Evolutionary conservation across 108 stramenopile species (phyloP), one percentile per base, ranked within the genome.

Genomic region (Nitzschia sp.): DNA sequence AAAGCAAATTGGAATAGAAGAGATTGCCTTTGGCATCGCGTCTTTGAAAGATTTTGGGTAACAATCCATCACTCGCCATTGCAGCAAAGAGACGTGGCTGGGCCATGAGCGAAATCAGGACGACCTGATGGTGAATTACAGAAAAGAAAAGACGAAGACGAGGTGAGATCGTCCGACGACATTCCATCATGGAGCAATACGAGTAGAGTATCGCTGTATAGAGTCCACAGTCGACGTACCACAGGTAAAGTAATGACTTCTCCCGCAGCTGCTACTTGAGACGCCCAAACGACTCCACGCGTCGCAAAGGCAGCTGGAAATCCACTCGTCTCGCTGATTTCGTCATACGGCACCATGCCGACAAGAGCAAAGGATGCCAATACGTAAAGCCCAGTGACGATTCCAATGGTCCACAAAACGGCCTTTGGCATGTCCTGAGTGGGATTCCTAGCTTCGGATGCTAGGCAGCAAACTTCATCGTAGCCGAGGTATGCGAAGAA

Each of bases 401-500:
- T 68, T 19, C 47, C 67, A 22, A 97, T 48, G 0, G 94, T 94
- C 19, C 73, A 79, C 26, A 96, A 63, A 30, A 97, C 83, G 11
- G 90, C 87, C 30, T 68, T 65, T 2, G 97, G 95, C 50, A 96
- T 70, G 62, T 93, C 88, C 21, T 70, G 53, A 19, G 69, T 52
- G 21, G 97, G 90, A 79, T 97, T 72, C 33, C 82, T 81, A 4
- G 97, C 89, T 73, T 97, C 97, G 9, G 78, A 77, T 0, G 92
- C 90, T 45, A 97, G 67, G 41, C 91, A 93, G 58, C 85, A 85
- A 29, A 96, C 82, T 60, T 93, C 95, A 74, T 97, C 97, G 67
- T 91, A 97, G 2, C 97, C 97, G 22, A 97, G 65, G 58, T 89
- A 97, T 2, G 94, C 97, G 80, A 97, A 97, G 72, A 97, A 96